A percentile compares a stretch with the other conserved stretches of the same genome.
These are phyloP conservation scores for Citrus medica DNA, from an alignment of 345 rosid genomes.

Conservation along the genomic window DNA sequence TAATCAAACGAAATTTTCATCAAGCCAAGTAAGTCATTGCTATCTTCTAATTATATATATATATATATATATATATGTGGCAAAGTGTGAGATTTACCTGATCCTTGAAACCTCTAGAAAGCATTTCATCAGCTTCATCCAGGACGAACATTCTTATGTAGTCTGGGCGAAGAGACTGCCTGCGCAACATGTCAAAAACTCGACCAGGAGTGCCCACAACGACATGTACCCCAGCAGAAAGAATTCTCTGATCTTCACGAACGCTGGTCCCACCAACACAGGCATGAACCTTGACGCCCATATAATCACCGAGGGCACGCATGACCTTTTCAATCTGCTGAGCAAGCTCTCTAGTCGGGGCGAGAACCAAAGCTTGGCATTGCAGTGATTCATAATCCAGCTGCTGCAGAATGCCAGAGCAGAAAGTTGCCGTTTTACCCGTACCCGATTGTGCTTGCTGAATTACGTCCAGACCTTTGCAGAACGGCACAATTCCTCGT, in stretches of 20 bases:
- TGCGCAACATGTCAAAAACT: conserved; percentile 23
- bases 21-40: neutral
- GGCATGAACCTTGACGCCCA: conserved; percentile 30
- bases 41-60: neutral
- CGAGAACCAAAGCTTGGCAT: conserved; percentile 32
- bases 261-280: conserved; percentile 37
- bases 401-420: conserved; percentile 26
- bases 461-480: conserved; percentile 27
- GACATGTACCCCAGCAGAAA: conserved; percentile 28
- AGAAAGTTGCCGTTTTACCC: conserved; percentile 30
- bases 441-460: conserved; percentile 34
- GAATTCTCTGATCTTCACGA: conserved; percentile 22
- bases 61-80: neutral
- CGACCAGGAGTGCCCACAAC: conserved; percentile 34
- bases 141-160: conserved; percentile 24
- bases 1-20: too few relatives aligned
- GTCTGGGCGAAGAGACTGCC: conserved; percentile 24
- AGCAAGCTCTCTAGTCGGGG: conserved; percentile 32
- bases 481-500: conserved; percentile 28
- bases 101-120: conserved; percentile 25
- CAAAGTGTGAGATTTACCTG: conserved; percentile 6
- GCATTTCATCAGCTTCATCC: conserved; percentile 28
- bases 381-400: conserved; percentile 18
- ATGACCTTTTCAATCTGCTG: conserved; percentile 31
- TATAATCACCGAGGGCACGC: conserved; percentile 26